phyloP scores from a whole-genome alignment of 768 basidiomycete species.

The Collybia mongolica region DNA sequence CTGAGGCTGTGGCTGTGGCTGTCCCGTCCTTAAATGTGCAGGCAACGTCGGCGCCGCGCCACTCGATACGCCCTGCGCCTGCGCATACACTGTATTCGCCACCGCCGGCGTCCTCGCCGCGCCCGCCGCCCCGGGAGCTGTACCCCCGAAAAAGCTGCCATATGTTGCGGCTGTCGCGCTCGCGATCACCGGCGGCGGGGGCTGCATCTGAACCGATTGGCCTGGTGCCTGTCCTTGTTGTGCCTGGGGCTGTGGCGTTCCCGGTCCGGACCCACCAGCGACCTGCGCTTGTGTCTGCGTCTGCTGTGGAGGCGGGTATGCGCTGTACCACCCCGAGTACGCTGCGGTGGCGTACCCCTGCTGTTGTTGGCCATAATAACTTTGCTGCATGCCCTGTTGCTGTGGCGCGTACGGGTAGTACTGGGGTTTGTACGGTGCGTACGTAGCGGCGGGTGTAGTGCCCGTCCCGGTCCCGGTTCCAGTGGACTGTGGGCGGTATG shows the following conservation, averaged over 20 bases:
- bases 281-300: conserved; percentile 11
- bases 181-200: background rate
- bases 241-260: conserved; percentile 36
- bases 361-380: conserved; percentile 35
- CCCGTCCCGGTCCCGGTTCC: background rate
- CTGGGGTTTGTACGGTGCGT: conserved; percentile 34
- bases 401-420: conserved; percentile 16
- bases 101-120: conserved; percentile 20
- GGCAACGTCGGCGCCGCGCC: conserved; percentile 27
- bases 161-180: conserved; percentile 12
- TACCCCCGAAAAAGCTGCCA: conserved; percentile 21
- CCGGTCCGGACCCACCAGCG: conserved; percentile 28
- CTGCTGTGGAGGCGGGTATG: conserved; percentile 18
- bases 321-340: conserved; percentile 32
- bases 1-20: background rate
- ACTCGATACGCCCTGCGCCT: conserved; percentile 2
- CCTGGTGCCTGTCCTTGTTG: conserved; percentile 1
- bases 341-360: conserved; percentile 30
- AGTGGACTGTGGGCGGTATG: conserved; percentile 11
- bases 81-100: conserved; percentile 23
- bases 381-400: conserved; percentile 23
- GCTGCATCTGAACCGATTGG: conserved; percentile 1
- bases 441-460: conserved; percentile 13
- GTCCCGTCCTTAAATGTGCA: conserved; percentile 26
- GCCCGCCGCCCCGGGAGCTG: conserved; percentile 3